A percentile compares a stretch with the other conserved stretches of the same genome.
phyloP scores from a whole-genome alignment of 192 early-diverging fungal genomes.

The Allomyces macrogynus region DNA sequence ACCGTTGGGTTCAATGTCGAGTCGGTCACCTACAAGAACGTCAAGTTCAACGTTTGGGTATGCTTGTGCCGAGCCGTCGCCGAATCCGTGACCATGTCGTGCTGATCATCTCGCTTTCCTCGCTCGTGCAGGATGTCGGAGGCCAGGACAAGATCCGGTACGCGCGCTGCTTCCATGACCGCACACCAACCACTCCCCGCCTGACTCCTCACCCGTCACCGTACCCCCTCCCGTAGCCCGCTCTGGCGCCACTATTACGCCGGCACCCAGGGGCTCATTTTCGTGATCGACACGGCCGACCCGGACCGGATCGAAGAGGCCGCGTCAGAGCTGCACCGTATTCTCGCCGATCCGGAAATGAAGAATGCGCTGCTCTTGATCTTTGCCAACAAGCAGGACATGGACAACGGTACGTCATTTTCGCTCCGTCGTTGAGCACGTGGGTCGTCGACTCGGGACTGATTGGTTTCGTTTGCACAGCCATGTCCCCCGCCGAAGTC shows the following conservation, averaged over 20 bases:
- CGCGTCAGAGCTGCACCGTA: constrained; percentile 56
- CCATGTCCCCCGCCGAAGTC: constrained; percentile 44
- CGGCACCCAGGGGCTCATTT: constrained; percentile 66
- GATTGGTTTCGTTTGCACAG: too few relatives aligned
- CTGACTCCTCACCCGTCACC: too few relatives aligned
- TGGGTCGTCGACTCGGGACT: too few relatives aligned
- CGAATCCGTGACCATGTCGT: too few relatives aligned
- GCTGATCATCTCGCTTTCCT: neutral
- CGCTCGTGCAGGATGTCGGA: constrained; percentile 47
- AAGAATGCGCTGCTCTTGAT: constrained; percentile 59
- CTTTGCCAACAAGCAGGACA: constrained; percentile 68
- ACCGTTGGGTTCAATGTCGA: constrained; percentile 67
- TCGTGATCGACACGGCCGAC: constrained; percentile 74
- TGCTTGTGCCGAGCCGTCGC: neutral
- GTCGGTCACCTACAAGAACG: constrained; percentile 68
- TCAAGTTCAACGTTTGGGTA: constrained; percentile 61
- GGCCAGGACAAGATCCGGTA: constrained; percentile 75
- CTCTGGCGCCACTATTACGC: constrained; percentile 74
- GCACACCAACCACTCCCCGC: too few relatives aligned
- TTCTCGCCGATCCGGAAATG: constrained; percentile 68
- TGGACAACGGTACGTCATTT: constrained; percentile 22
- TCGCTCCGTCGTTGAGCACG: too few relatives aligned
- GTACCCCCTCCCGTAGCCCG: constrained; percentile 8
- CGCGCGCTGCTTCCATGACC: constrained; percentile 3
- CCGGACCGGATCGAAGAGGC: constrained; percentile 73